phyloP scores from a whole-genome alignment of 2,329 filamentous ascomycete species.

The Nemania diffusa region DNA sequence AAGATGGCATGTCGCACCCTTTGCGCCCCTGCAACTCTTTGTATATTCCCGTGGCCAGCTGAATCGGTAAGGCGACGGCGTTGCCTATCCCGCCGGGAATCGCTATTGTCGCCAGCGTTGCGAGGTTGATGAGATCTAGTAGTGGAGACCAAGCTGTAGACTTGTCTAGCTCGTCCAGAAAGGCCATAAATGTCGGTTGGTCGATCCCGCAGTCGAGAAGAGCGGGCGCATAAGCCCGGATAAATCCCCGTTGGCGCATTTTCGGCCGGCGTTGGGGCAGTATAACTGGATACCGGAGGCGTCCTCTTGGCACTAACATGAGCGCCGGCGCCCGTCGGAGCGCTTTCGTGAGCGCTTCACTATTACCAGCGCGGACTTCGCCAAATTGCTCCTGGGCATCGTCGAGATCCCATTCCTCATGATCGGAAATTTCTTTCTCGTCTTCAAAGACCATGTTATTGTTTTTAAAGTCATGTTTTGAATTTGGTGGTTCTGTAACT shows the following conservation, averaged over 20 bases:
- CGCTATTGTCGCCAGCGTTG: conserved; percentile 9
- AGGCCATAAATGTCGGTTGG: conserved; percentile 39
- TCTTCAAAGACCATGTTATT: neutral
- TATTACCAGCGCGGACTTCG: conserved; percentile 4
- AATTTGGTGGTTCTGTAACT: too few relatives aligned
- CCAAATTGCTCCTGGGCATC: conserved; percentile 30
- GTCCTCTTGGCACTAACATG: conserved; percentile 8
- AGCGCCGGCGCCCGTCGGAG: neutral
- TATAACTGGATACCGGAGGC: conserved; percentile 38
- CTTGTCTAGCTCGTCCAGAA: conserved; percentile 41
- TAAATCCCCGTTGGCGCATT: conserved; percentile 40
- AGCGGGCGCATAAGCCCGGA: conserved; percentile 43
- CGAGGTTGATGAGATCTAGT: conserved; percentile 22
- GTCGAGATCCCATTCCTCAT: conserved; percentile 32
- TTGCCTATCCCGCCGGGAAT: conserved; percentile 14
- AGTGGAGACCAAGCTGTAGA: conserved; percentile 28
- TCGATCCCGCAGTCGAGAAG: conserved; percentile 41
- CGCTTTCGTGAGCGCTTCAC: neutral
- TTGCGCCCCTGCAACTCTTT: conserved; percentile 32
- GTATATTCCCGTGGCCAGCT: conserved; percentile 29
- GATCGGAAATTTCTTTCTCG: neutral
- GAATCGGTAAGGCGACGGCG: conserved; percentile 21
- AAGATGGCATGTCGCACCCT: conserved; percentile 19
- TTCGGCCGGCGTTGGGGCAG: conserved; percentile 43
- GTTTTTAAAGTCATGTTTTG: neutral